phyloP scores from a whole-genome alignment of 108 stramenopile species.

The Poteriospumella lacustris region DNA sequence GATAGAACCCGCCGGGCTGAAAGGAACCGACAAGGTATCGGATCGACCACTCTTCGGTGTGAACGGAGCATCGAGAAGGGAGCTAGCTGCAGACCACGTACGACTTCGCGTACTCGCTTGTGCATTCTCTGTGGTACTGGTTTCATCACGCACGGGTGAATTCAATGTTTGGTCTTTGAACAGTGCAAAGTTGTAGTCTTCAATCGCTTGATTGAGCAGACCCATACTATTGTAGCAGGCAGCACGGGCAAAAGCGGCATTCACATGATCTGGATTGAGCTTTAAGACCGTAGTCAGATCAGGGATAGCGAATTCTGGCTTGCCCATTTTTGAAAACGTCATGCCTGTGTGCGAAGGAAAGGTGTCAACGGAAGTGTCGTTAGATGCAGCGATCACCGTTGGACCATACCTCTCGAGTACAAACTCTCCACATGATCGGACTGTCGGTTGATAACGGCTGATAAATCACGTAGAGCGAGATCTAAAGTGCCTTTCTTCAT shows the following conservation, averaged over 20 bases:
- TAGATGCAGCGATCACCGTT: no score
- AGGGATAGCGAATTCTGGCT: conserved; percentile 28
- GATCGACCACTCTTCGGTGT: no score
- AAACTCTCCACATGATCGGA: background rate
- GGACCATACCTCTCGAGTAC: background rate
- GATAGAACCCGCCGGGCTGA: no score
- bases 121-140: no score
- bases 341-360: background rate
- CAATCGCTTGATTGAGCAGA: conserved; percentile 33
- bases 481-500: background rate
- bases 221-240: conserved; percentile 41
- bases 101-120: no score
- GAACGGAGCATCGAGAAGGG: no score
- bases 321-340: background rate
- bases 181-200: conserved; percentile 46
- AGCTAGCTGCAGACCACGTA: no score
- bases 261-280: conserved; percentile 35
- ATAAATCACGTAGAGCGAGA: background rate
- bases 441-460: background rate
- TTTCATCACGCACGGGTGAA: no score
- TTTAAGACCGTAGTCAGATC: conserved; percentile 36
- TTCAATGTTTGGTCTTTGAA: no score
- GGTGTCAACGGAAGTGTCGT: no score
- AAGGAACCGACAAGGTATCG: no score
- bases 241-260: conserved; percentile 38